Evolutionary conservation across 2,329 filamentous ascomycete genomes (phyloP), one percentile per base, ranked within the genome.

Genomic region (Whalleya microplaca): DNA sequence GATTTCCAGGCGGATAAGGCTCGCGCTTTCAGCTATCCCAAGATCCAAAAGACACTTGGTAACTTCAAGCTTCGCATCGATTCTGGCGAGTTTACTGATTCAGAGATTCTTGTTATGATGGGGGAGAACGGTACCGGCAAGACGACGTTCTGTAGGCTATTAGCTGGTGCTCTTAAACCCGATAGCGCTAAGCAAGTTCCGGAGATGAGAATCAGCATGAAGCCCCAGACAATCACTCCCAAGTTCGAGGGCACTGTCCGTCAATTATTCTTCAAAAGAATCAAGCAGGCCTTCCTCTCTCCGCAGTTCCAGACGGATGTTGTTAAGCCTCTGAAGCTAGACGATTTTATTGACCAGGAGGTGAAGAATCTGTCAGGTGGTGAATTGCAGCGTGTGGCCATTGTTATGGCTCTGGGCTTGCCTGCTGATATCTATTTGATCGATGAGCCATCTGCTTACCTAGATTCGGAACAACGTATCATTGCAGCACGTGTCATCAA

Each of bases 301-400:
- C 95, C 95, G 27, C 95, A 99, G 76, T 99, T 99, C 84, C 95
- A 99, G 82, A 99, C 95, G 14, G 95, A 99, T 75, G 96, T 99
- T 55, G 96, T 98, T 80, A 98, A 98, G 82, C 95, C 96, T n/a
- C 85, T 99, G 59, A 97, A 96, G 81, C 87, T 99, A 59, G 95
- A 99, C 50, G 95, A 98, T 73, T 99, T 99, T 77, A 98, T 99
- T 71, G 95, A 99, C 73, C 95, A 99, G 77, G 96, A 99, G 80
- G 95, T 99, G 66, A 96, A 97, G 83, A 96, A 98, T 77, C 80
- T 99, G 73, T 99, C 95, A 53, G 95, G 95, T 84, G 95, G 95
- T 90, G 95, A 99, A 87, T 82, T 99, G 83, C 95, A 99, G 78
- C 92, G 96, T 85, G 96, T 99, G 49, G 94, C 94, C 74, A 98